A percentile compares a stretch with the other conserved stretches of the same genome.
Evolutionary conservation across 306 rosid species (phyloP).

Genomic region (Vigna trinervia): DNA sequence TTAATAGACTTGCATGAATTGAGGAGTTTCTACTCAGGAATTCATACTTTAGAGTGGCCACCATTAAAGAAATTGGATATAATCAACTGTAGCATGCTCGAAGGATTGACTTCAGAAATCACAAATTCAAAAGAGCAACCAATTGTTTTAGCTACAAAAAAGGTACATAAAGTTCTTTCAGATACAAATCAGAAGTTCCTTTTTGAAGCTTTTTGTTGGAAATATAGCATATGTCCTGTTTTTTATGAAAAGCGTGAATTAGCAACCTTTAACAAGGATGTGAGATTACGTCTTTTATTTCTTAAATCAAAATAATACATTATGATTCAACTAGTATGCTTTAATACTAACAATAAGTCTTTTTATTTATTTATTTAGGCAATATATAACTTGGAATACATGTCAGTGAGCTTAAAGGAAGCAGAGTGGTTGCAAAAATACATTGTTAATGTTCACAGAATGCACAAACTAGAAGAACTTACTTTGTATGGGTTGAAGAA

Average conservation of each 20-base stretch:
- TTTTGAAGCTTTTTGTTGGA: no score
- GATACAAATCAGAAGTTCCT: no score
- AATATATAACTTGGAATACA: neutral
- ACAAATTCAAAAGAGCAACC: conserved; percentile 13
- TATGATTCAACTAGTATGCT: neutral
- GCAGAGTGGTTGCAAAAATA: neutral
- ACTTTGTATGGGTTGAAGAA: neutral
- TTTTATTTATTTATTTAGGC: conserved; percentile 12
- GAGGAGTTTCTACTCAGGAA: no score
- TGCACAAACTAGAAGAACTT: conserved; percentile 18
- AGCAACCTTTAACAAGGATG: neutral
- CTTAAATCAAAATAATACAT: neutral
- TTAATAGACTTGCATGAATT: no score
- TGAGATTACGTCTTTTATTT: neutral
- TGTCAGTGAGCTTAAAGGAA: neutral
- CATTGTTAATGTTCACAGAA: neutral
- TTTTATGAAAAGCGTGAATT: neutral
- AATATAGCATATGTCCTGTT: no score
- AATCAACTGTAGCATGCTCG: neutral
- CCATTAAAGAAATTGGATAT: no score
- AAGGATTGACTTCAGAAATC: neutral
- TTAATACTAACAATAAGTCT: neutral
- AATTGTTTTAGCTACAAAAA: neutral
- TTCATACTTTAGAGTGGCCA: no score
- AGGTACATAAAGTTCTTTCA: neutral